A percentile compares a stretch with the other conserved stretches of the same genome.
These are phyloP conservation scores for Aquilaria sinensis DNA, from an alignment of 345 rosid genomes.

Conservation along the genomic window DNA sequence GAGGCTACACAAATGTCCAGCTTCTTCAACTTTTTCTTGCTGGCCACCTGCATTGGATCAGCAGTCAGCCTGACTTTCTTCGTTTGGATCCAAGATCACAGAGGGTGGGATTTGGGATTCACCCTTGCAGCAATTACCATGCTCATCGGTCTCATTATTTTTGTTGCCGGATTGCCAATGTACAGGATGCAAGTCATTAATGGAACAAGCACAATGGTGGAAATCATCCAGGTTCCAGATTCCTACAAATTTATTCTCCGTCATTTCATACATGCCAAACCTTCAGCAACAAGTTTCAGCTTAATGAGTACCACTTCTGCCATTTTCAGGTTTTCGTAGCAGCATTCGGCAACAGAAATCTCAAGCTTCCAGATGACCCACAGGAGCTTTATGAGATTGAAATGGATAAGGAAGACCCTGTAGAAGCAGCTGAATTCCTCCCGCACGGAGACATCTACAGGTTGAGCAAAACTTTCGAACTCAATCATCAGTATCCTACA, in stretches of 20 bases:
- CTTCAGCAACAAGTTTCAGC: neutral
- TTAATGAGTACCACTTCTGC: neutral
- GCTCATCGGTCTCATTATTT: slow-evolving; percentile 22
- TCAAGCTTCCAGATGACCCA: slow-evolving; percentile 35
- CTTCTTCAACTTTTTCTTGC: slow-evolving; percentile 42
- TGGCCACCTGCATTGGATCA: slow-evolving; percentile 33
- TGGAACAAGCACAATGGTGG: slow-evolving; percentile 32
- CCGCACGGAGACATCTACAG: slow-evolving; percentile 36
- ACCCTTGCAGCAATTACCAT: slow-evolving; percentile 25
- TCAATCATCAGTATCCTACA: slow-evolving; percentile 3
- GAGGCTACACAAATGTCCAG: slow-evolving; percentile 42
- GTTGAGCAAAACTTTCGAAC: slow-evolving; percentile 11
- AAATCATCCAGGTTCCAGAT: slow-evolving; percentile 35
- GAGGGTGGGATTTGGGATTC: slow-evolving; percentile 63
- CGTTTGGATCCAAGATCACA: slow-evolving; percentile 45
- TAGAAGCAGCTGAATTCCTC: slow-evolving; percentile 27
- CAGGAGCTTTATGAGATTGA: slow-evolving; percentile 36
- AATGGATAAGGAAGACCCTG: slow-evolving; percentile 26
- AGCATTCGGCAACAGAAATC: slow-evolving; percentile 37
- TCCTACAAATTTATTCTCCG: neutral
- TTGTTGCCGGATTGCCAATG: slow-evolving; percentile 33
- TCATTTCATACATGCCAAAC: neutral
- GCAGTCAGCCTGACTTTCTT: slow-evolving; percentile 35
- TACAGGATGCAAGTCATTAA: slow-evolving; percentile 28
- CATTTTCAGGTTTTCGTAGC: slow-evolving; percentile 39